Evolutionary conservation across 2,329 filamentous ascomycete species (phyloP), one percentile per base, ranked within the genome.

Genomic region (Lasiodiplodia hormozganensis): DNA sequence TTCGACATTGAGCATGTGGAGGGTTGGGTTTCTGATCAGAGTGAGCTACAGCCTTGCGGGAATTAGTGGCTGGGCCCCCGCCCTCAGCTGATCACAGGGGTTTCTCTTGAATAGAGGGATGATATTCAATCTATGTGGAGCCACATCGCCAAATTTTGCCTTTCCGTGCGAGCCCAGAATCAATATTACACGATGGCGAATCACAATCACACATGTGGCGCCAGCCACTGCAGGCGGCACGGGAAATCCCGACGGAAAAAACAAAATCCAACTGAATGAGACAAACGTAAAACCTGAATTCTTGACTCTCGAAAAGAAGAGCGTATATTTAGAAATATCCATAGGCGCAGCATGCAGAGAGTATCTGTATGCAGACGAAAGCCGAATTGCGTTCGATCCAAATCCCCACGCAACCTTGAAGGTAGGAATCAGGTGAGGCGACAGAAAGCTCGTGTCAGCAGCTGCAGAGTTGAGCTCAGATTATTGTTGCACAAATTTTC

Each of bases 181-280:
- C 43, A 4, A n/a, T n/a, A 11, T 10, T 18, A 11, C 6, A 18
- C 2, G 8, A 47, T 16, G n/a, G 43, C 43, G 18, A 47, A 47
- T 47, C 18, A 47, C 18, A 10, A 47, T 14, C 43, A 21, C 6
- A 11, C 18, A 8, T 14, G 18, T n/a, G 1, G 43, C 43, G 6
- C 5, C 8, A 8, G 8, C 28, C 28, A 31, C 28, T 7, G 4
- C 18, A 47, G 40, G 40, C 18, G 7, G 40, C 2, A 6, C 7
- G 18, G n/a, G 7, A 5, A n/a, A n/a, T 18, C 18, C 18, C 3
- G 3, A n/a, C 18, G n/a, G n/a, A n/a, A n/a, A 43, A 3, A 18
- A 14, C 2, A 8, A 5, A 3, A 3, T 18, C 11, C 1, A n/a
- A 5, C 40, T 10, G 18, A 21, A n/a, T n/a, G 0, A 10, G 10